phyloP scores from a whole-genome alignment of 352 stramenopile genomes.

The Phytophthora colocasiae region DNA sequence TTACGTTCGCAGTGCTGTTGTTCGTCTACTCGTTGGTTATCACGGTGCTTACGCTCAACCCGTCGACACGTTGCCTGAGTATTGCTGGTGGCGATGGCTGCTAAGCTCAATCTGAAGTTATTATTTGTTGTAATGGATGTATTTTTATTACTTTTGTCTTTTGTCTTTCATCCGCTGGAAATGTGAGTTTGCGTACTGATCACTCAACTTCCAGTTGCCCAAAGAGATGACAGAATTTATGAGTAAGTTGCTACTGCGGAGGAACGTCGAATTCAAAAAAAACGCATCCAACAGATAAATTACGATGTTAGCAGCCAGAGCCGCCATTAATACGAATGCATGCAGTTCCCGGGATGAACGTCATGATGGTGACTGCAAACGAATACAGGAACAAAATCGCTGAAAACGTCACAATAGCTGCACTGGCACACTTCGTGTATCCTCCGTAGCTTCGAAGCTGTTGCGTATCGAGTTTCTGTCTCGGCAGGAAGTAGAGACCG shows the following conservation, averaged over 20 bases:
- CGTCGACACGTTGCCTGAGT: slow-evolving; percentile 34
- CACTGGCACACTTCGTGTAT: slow-evolving; percentile 64
- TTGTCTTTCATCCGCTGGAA: too few species aligned
- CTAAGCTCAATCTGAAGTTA: slow-evolving; percentile 2
- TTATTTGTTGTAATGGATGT: too few species aligned
- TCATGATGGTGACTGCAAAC: slow-evolving; percentile 48
- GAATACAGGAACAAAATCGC: slow-evolving; percentile 40
- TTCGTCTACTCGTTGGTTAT: slow-evolving; percentile 58
- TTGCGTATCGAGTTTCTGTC: slow-evolving; percentile 67
- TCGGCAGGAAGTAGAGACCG: slow-evolving; percentile 52
- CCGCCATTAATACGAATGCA: slow-evolving; percentile 50
- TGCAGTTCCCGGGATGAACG: slow-evolving; percentile 39
- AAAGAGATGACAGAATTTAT: too few species aligned
- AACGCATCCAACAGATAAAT: background rate
- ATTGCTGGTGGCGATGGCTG: slow-evolving; percentile 51
- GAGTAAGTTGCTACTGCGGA: too few species aligned
- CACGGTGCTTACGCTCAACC: slow-evolving; percentile 54
- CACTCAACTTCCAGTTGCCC: too few species aligned
- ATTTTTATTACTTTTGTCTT: too few species aligned
- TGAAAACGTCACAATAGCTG: slow-evolving; percentile 44
- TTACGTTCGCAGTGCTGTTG: slow-evolving; percentile 42
- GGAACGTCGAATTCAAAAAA: too few species aligned
- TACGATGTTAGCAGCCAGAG: slow-evolving; percentile 38
- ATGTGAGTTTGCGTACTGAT: too few species aligned
- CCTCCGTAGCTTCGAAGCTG: slow-evolving; percentile 69